Evolutionary conservation across 768 basidiomycete genomes (phyloP).

Genomic region (Udeniomyces megalosporus): DNA sequence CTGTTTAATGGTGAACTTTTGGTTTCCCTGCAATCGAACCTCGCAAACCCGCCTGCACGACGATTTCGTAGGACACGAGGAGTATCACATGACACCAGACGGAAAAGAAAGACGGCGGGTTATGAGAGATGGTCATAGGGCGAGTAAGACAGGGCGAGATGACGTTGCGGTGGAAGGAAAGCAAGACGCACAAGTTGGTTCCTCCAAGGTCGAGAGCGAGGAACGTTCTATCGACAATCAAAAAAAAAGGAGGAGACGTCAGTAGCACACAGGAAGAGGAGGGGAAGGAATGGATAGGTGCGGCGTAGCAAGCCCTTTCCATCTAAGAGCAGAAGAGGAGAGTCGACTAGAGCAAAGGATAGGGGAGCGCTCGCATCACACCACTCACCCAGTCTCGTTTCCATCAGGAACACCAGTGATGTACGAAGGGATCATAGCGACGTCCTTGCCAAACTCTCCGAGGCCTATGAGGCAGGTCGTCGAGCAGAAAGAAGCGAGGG

Average conservation of each 20-base stretch:
- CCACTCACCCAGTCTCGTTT: constrained; percentile 71
- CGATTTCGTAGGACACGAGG: neutral
- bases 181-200: constrained; percentile 65
- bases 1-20: constrained; percentile 75
- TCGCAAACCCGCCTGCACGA: constrained; percentile 72
- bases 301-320: too few species aligned
- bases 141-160: too few species aligned
- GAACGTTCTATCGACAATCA: constrained; percentile 50
- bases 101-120: neutral
- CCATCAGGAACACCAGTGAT: constrained; percentile 92
- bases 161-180: too few species aligned
- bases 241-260: neutral
- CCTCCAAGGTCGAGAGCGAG: constrained; percentile 93
- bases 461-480: neutral
- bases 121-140: too few species aligned
- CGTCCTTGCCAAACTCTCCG: constrained; percentile 12
- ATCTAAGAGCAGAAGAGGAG: neutral
- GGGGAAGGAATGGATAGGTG: too few species aligned
- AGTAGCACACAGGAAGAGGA: neutral
- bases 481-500: neutral
- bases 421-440: constrained; percentile 48
- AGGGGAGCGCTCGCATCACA: neutral
- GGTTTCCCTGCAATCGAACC: constrained; percentile 74
- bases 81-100: too few species aligned
- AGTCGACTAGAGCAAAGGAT: neutral